Conservation (phyloP, 345 rosid genomes). For the Populus tremula region DNA sequence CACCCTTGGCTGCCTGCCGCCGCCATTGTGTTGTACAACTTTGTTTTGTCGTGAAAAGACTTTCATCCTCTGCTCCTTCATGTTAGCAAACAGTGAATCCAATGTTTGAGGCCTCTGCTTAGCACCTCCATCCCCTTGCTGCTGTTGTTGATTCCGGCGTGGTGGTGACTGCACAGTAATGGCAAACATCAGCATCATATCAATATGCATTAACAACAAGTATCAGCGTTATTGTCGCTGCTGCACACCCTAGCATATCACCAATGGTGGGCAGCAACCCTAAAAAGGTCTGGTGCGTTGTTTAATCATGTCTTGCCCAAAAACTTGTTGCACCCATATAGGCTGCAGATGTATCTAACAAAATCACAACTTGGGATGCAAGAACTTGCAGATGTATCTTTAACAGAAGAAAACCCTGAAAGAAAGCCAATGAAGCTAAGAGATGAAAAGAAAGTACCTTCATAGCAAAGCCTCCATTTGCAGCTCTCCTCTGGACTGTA, state of each 20-base stretch:
- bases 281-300: not conserved
- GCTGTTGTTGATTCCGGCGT: slow-evolving; percentile 25
- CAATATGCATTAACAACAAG: not conserved
- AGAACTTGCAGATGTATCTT: not conserved
- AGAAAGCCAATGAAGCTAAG: not conserved
- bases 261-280: not conserved
- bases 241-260: not conserved
- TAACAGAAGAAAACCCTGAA: not conserved
- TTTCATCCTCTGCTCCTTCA: slow-evolving; percentile 77
- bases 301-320: not conserved
- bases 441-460: slow-evolving; percentile 48
- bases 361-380: not conserved
- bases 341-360: not conserved
- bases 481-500: slow-evolving; percentile 40
- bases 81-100: slow-evolving; percentile 75
- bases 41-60: slow-evolving; percentile 32
- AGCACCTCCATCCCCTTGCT: slow-evolving; percentile 29
- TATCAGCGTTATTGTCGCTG: not conserved
- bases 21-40: slow-evolving; percentile 24
- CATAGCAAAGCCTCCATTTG: slow-evolving; percentile 33
- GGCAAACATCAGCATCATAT: not conserved
- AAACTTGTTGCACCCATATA: not conserved
- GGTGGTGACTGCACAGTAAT: slow-evolving; percentile 9
- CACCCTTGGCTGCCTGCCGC: slow-evolving; percentile 32
- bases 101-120: slow-evolving; percentile 69